A percentile compares a stretch with the other conserved stretches of the same genome.
Evolutionary conservation across 1,284 basidiomycete genomes (phyloP).

Genomic region (Vanrija sp.): DNA sequence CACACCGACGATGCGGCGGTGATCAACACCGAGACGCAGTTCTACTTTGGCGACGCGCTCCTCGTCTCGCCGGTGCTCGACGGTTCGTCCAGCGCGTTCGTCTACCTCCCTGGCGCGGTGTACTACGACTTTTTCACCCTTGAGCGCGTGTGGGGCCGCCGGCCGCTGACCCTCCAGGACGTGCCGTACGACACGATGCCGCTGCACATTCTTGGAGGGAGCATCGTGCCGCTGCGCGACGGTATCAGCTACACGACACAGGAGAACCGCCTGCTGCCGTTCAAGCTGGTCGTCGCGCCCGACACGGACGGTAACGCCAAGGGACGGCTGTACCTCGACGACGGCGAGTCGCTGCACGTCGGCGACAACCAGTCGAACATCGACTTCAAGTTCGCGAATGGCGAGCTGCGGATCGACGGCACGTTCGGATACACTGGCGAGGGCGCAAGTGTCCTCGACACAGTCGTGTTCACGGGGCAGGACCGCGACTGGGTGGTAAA

Average conservation of each 20-base stretch:
- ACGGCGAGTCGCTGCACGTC: constrained; percentile 55
- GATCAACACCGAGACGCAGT: constrained; percentile 64
- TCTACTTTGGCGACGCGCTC: constrained; percentile 64
- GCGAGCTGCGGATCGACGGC: constrained; percentile 54
- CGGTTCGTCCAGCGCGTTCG: constrained; percentile 57
- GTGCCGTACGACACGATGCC: constrained; percentile 59
- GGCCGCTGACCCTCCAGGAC: constrained; percentile 13
- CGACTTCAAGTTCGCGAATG: constrained; percentile 51
- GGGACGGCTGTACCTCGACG: constrained; percentile 62
- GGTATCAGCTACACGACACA: constrained; percentile 59
- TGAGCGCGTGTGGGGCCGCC: constrained; percentile 49
- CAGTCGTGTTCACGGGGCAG: constrained; percentile 22
- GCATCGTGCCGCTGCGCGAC: constrained; percentile 59
- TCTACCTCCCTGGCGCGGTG: constrained; percentile 52
- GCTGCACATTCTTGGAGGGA: constrained; percentile 62
- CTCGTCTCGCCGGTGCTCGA: constrained; percentile 69
- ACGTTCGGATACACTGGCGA: constrained; percentile 52
- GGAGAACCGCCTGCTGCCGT: constrained; percentile 58
- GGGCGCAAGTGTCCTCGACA: constrained; percentile 8
- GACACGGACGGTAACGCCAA: constrained; percentile 53
- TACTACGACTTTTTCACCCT: constrained; percentile 73
- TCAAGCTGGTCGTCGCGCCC: constrained; percentile 58
- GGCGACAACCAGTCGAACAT: constrained; percentile 51
- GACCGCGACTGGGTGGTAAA: constrained; percentile 6
- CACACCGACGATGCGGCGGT: constrained; percentile 67